These are phyloP conservation scores for Xylariales sp. DNA, from an alignment of 2,329 filamentous ascomycete genomes.

Conservation along the genomic window DNA sequence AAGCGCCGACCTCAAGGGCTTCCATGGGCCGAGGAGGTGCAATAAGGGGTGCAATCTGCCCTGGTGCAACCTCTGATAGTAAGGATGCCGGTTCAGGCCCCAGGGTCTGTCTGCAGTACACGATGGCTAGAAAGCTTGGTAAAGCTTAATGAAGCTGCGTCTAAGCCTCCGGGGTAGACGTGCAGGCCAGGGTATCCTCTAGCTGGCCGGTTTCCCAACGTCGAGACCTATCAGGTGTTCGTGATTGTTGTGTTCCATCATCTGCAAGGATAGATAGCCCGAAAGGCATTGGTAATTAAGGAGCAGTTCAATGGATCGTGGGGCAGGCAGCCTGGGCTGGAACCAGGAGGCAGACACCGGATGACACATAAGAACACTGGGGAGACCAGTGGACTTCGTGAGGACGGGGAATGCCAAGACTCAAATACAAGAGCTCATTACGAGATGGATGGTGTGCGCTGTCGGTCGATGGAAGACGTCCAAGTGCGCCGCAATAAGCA, in stretches of 20 bases:
- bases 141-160: slow-evolving; percentile 5
- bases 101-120: not conserved
- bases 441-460: not conserved
- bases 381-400: not conserved
- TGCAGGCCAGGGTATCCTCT: too few relatives aligned
- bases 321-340: too few relatives aligned
- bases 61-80: not conserved
- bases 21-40: not conserved
- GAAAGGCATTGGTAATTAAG: too few relatives aligned
- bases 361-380: not conserved
- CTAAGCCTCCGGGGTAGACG: too few relatives aligned
- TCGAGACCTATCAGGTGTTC: too few relatives aligned
- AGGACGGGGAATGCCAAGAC: slow-evolving; percentile 1
- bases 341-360: too few relatives aligned
- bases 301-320: too few relatives aligned
- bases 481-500: not conserved
- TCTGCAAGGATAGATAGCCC: too few relatives aligned
- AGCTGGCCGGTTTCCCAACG: too few relatives aligned
- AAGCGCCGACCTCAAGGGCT: not conserved
- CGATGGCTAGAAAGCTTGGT: slow-evolving; percentile 7
- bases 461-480: not conserved
- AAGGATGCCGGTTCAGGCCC: not conserved
- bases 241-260: too few relatives aligned
- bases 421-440: slow-evolving; percentile 2
- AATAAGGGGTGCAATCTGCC: not conserved